Evolutionary conservation across 83 land plant species (phyloP).

Genomic region (Isoetes engelmannii): DNA sequence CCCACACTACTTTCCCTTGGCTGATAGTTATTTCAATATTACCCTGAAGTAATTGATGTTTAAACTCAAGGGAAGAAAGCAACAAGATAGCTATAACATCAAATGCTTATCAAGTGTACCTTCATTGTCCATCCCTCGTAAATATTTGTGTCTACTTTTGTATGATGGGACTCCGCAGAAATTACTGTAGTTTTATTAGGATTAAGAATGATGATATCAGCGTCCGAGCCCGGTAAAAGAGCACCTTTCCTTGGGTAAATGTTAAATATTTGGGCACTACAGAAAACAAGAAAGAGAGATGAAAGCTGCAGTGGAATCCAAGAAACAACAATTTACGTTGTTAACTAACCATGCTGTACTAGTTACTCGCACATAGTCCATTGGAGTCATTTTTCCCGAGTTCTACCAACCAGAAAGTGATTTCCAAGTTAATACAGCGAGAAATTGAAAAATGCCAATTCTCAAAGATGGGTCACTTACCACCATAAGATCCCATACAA

Average conservation of each 20-base stretch:
- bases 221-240: conserved; percentile 83
- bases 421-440: too few relatives aligned
- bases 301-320: too few relatives aligned
- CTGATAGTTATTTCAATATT: conserved; percentile 85
- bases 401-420: conserved; percentile 60
- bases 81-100: too few relatives aligned
- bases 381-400: conserved; percentile 66
- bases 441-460: too few relatives aligned
- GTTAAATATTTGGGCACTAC: conserved; percentile 90
- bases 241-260: conserved; percentile 95
- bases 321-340: too few relatives aligned
- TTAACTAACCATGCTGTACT: conserved; percentile 81
- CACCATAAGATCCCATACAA: conserved; percentile 96
- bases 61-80: too few relatives aligned
- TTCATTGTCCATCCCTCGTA: conserved; percentile 76
- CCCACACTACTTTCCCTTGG: conserved; percentile 86
- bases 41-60: too few relatives aligned
- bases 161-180: conserved; percentile 65
- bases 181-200: conserved; percentile 70
- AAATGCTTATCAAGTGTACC: too few relatives aligned
- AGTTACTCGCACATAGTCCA: conserved; percentile 84
- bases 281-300: conserved; percentile 11
- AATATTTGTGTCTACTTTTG: conserved; percentile 78
- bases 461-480: too few relatives aligned
- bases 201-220: conserved; percentile 77